phyloP scores from a whole-genome alignment of 2,329 filamentous ascomycete species.

The Hypoxylon sp. region DNA sequence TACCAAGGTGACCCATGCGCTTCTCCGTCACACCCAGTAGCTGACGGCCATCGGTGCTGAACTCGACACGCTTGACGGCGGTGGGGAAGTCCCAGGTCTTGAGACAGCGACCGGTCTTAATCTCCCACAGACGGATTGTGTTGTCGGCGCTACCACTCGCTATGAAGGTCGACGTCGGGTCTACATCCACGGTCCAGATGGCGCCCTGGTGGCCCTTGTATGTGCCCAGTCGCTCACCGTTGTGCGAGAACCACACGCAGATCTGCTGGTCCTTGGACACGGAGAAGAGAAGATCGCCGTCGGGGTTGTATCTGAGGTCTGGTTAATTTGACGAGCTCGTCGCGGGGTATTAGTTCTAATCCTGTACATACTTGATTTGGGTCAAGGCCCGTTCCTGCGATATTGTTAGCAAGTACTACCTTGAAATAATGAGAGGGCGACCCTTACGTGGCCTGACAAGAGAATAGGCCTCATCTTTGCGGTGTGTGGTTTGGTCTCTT shows the following conservation, averaged over 20 bases:
- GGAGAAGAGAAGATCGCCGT: constrained; percentile 97
- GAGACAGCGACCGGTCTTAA: constrained; percentile 90
- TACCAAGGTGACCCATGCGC: constrained; percentile 95
- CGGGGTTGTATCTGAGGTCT: constrained; percentile 80
- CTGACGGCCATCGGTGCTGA: constrained; percentile 92
- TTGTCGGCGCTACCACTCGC: constrained; percentile 98
- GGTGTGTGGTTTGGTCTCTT: constrained; percentile 43
- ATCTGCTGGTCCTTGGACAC: constrained; percentile 96
- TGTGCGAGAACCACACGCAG: constrained; percentile 97
- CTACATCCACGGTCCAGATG: constrained; percentile 98
- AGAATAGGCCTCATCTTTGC: constrained; percentile 95
- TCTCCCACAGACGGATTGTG: constrained; percentile 96
- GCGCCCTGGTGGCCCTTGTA: constrained; percentile 98
- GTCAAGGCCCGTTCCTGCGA: constrained; percentile 88
- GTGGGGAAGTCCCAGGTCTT: constrained; percentile 99
- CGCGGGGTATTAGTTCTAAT: constrained; percentile 28
- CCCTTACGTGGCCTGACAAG: constrained; percentile 85
- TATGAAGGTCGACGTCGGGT: constrained; percentile 91
- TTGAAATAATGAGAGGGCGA: background rate
- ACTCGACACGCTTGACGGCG: constrained; percentile 97
- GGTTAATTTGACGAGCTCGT: constrained; percentile 42
- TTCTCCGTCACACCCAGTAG: constrained; percentile 97
- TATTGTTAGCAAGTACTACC: constrained; percentile 37
- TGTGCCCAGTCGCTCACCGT: constrained; percentile 96
- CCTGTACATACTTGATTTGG: constrained; percentile 81